Percentiles rank a stretch among this genome's conserved stretches.
Evolutionary conservation across 495 filamentous ascomycete genomes (phyloP).

Genomic region (Penicillium tannophilum): DNA sequence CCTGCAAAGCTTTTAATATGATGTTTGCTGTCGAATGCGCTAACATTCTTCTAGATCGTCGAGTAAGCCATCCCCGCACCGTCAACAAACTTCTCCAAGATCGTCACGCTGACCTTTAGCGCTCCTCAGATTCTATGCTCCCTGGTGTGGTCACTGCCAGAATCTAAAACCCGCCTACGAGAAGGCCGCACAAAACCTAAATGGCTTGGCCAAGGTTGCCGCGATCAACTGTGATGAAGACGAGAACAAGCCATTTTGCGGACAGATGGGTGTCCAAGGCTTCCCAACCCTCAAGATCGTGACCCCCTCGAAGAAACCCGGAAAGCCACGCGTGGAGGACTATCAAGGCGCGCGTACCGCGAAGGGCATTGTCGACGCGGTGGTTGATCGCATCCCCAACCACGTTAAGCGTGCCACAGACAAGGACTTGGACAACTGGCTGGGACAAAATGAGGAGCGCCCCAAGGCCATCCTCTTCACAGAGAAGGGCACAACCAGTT

Average conservation of each 20-base stretch:
- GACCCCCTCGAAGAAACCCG: conserved; percentile 76
- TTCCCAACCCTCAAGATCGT: conserved; percentile 98
- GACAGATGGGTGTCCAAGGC: conserved; percentile 85
- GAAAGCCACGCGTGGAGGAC: conserved; percentile 86
- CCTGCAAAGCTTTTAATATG: neutral
- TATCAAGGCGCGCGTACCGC: conserved; percentile 83
- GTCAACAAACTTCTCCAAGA: conserved; percentile 6
- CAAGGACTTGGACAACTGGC: conserved; percentile 75
- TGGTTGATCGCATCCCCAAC: conserved; percentile 87
- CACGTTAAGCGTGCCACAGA: conserved; percentile 81
- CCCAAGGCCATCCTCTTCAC: conserved; percentile 93
- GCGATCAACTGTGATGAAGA: conserved; percentile 97
- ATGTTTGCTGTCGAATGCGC: neutral
- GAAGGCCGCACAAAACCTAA: conserved; percentile 84
- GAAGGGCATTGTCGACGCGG: conserved; percentile 83
- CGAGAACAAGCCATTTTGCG: conserved; percentile 86
- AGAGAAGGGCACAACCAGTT: conserved; percentile 85
- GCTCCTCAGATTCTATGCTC: conserved; percentile 82
- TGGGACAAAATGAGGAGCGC: conserved; percentile 68
- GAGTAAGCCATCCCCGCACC: conserved; percentile 56
- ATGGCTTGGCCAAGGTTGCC: conserved; percentile 89
- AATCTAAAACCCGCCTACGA: conserved; percentile 95
- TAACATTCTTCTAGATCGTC: conserved; percentile 53
- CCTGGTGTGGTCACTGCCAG: conserved; percentile 96
- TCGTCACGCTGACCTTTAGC: conserved; percentile 9